Conservation (phyloP, 805 yeast species). For the Saturnispora hagleri region DNA sequence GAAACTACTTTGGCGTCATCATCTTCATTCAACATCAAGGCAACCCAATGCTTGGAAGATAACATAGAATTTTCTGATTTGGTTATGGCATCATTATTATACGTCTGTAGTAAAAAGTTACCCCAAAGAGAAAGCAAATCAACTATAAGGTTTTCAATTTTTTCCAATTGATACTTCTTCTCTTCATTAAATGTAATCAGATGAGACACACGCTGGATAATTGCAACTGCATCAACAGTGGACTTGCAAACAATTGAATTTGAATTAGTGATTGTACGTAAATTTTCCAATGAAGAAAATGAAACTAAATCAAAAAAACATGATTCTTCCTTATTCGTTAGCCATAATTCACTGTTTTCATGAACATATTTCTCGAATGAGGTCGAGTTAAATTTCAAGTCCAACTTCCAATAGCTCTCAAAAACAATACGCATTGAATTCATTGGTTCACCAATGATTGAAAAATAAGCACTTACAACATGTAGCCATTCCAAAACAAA, state of each 20-base stretch:
- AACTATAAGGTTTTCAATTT: slow-evolving; percentile 25
- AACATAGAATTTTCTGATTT: slow-evolving; percentile 11
- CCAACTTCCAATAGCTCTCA: slow-evolving; percentile 13
- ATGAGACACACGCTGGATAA: slow-evolving; percentile 31
- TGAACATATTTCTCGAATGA: slow-evolving; percentile 10
- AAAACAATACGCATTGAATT: slow-evolving; percentile 14
- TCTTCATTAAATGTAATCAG: slow-evolving; percentile 21
- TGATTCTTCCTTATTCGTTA: slow-evolving; percentile 7
- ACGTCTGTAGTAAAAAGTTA: slow-evolving; percentile 27
- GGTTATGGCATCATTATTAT: background rate
- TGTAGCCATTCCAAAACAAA: slow-evolving; percentile 39
- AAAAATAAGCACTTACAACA: slow-evolving; percentile 37
- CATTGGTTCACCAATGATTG: slow-evolving; percentile 52
- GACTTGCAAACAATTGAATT: slow-evolving; percentile 33
- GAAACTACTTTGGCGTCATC: background rate
- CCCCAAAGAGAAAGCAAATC: slow-evolving; percentile 38
- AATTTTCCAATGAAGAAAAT: slow-evolving; percentile 21
- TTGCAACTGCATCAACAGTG: slow-evolving; percentile 40
- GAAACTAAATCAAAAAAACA: slow-evolving; percentile 30
- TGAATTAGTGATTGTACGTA: slow-evolving; percentile 18
- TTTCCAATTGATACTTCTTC: slow-evolving; percentile 12
- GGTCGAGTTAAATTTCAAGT: slow-evolving; percentile 4
- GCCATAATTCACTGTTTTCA: background rate
- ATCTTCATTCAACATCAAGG: slow-evolving; percentile 8
- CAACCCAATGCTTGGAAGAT: slow-evolving; percentile 21